Percentiles rank a stretch among this genome's conserved stretches.
These are phyloP conservation scores for Nemophila menziesii DNA, from an alignment of 257 asterid genomes.

Conservation along the genomic window DNA sequence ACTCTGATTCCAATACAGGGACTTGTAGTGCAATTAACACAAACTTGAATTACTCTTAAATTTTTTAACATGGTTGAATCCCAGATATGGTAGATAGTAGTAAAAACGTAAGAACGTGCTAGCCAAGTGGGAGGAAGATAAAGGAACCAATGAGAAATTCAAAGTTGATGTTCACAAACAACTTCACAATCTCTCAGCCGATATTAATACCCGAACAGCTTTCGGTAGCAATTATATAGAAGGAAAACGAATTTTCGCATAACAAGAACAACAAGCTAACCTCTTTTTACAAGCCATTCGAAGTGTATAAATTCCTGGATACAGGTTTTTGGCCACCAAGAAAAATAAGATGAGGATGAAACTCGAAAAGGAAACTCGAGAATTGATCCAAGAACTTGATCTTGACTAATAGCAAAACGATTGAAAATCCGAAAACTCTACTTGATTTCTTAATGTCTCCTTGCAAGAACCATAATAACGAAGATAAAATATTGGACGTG, in stretches of 20 bases:
- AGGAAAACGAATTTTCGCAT: conserved; percentile 35
- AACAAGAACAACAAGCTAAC: conserved; percentile 34
- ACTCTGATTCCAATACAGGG: too few species aligned
- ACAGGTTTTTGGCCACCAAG: conserved; percentile 36
- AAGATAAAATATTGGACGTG: conserved; percentile 28
- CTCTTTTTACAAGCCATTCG: conserved; percentile 33
- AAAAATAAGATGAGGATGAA: conserved; percentile 25
- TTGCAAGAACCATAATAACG: conserved; percentile 17
- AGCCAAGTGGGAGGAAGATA: conserved; percentile 27
- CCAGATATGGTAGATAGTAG: conserved; percentile 27
- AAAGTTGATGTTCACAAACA: conserved; percentile 27
- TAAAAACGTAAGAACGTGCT: conserved; percentile 11
- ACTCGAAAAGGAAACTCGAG: conserved; percentile 30
- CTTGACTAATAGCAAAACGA: conserved; percentile 4
- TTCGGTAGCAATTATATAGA: conserved; percentile 47
- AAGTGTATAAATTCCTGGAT: conserved; percentile 45
- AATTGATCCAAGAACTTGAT: conserved; percentile 18
- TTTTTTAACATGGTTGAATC: conserved; percentile 27
- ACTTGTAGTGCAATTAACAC: too few species aligned
- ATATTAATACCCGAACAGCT: conserved; percentile 37
- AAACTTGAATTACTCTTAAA: too few species aligned
- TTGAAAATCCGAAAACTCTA: conserved; percentile 16
- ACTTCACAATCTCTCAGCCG: conserved; percentile 34
- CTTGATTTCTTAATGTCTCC: conserved; percentile 22
- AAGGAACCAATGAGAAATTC: conserved; percentile 17